Evolutionary conservation across 495 filamentous ascomycete genomes (phyloP), one percentile per base, ranked within the genome.

Genomic region (Neurospora intermedia): DNA sequence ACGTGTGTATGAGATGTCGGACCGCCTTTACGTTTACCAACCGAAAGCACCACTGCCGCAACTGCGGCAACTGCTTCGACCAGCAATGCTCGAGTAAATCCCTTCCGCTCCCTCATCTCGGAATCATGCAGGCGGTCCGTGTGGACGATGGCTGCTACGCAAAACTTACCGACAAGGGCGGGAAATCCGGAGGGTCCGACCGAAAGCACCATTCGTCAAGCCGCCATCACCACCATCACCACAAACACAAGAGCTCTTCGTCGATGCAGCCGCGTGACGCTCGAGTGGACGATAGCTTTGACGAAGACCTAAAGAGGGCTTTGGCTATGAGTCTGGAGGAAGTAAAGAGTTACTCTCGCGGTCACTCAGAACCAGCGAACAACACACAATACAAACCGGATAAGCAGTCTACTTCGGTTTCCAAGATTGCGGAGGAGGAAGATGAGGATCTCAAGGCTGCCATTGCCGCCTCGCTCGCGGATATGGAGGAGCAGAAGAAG

Each of bases 401-500:
- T 45, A 83, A 83, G 13, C 76, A 82, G 54, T 72, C 80, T 8
- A 48, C 81, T 6, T 81, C 84, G 38, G 70, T 80, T 20, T 69
- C 80, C 6, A 85, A 85, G 38, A 81, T 80, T 20, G 87, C 88
- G 4, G 93, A 93, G 72, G 92, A 94, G 46, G 94, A 98, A 72
- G 96, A 99, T 80, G 90, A 94, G 18, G 94, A 99, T 78, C 83
- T 99, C 45, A 96, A 96, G 78, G 94, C 96, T 45, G 96, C 96
- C 15, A 98, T 99, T 79, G 95, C 94, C 43, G 96, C 96, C 35
- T 98, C 95, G n/a, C 81, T 99, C 66, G 91, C 91, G 66, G 96
- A 99, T 79, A 98, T 98, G 95, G 96, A 99, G 83, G 91, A 97
- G 79, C 96, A 99, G 76, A 98, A 98, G 82, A 93, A 96, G 81